Base-by-base conservation (phyloP, 495 filamentous ascomycete species). In the Aspergillus egyptiacus region DNA sequence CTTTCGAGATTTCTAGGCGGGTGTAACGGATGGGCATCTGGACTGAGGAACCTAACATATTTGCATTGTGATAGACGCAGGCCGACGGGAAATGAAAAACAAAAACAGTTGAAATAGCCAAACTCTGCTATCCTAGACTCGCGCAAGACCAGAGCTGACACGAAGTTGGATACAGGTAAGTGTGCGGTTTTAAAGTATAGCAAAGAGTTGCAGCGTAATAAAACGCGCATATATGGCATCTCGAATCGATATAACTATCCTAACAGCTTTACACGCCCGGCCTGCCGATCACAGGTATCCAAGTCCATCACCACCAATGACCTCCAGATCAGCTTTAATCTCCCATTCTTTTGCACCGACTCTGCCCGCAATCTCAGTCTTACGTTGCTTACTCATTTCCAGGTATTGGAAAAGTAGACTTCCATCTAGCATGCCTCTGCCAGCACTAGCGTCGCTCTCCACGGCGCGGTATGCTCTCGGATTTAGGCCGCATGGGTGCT, bases 401-500 rank as follows among this genome's bases (percentile, higher is more conserved):
- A 78, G 70, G 78, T 86, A 91, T 55, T 85, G 68, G 46, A 73
- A 61, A 27, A 84, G 54, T 47, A 86, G 45, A 51, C 63, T 71
- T 6, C 81, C 82, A 65, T 85, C 84, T n/a, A 85, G 54, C 48
- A 84, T 72, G 0, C 80, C 80, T 32, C 80, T 54, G 72, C 75
- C 71, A 18, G 70, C 68, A 22, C 76, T 63, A 17, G 65, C 67
- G 48, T 74, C 71, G 42, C 68, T 70, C 46, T 75, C 72, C 1
- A 72, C 74, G 3, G 72, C 67, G 2, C 93, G 79, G 64, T 89
- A 86, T 0, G 79, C 85, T 24, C 84, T 79, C 0, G 89, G 86
- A 60, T 98, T 97, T 34, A 96, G 68, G 0, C 87, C 90, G 3
- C 81, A 84, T 0, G 83, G 64, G 58, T 88, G 85, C 38, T 87